Evolutionary conservation across 148 eudicot genomes (phyloP).

Genomic region (Vaccinium vitisidaea): DNA sequence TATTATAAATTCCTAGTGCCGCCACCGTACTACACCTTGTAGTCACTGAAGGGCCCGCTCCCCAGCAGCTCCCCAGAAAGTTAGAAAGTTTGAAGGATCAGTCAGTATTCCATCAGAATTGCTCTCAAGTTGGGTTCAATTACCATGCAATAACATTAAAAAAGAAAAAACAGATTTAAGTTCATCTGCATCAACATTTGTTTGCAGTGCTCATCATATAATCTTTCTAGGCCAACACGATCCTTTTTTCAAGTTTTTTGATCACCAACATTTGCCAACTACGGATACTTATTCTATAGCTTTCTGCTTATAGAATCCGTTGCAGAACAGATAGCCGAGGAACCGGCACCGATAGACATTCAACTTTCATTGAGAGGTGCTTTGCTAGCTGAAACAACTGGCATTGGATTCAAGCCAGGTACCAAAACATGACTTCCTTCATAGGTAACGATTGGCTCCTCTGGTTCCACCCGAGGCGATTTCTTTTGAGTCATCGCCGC

Average conservation of each 20-base stretch:
- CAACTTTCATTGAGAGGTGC: background rate
- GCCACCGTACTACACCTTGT: too few relatives aligned
- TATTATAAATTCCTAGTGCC: too few relatives aligned
- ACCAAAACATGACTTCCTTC: constrained; percentile 33
- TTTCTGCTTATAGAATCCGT: background rate
- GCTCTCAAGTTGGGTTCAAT: background rate
- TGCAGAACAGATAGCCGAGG: background rate
- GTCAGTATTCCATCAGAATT: background rate
- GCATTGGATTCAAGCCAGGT: constrained; percentile 22
- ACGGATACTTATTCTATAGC: background rate
- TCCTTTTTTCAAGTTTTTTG: background rate
- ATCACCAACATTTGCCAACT: background rate
- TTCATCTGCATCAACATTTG: background rate
- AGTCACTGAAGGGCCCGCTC: too few relatives aligned
- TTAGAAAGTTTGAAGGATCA: too few relatives aligned
- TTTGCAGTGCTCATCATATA: background rate
- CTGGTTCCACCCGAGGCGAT: constrained; percentile 12
- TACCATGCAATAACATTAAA: background rate
- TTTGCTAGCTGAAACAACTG: constrained; percentile 13
- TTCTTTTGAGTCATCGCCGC: background rate
- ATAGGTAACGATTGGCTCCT: constrained; percentile 7
- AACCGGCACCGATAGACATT: background rate
- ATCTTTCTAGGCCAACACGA: background rate
- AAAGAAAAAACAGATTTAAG: background rate
- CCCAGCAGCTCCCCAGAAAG: too few relatives aligned